Evolutionary conservation across 2,329 filamentous ascomycete genomes (phyloP), one percentile per base, ranked within the genome.

Genomic region (Aspergillus nomiae): DNA sequence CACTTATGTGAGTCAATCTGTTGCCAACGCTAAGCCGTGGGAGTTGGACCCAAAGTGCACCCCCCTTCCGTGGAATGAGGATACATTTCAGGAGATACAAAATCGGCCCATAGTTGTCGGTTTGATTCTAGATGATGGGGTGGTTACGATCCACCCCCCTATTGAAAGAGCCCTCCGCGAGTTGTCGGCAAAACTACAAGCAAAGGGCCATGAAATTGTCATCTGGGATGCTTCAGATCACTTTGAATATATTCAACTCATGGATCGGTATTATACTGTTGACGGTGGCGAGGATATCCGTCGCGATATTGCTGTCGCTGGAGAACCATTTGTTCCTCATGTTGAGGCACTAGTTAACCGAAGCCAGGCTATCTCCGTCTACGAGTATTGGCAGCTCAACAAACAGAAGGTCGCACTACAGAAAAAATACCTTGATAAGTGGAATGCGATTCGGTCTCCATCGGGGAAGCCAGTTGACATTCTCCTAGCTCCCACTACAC

Each of bases 321-420:
- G 87, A 1, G 88, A 90, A 60, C 87, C 87, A 0, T 83, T 82
- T 46, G 82, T 89, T 4, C 83, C 85, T 0, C 85, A 87, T 60
- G 86, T 90, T 0, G 80, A 88, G 68, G 80, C 77, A 0, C 78
- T 90, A 7, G 73, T 89, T 16, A 84, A 85, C 58, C 78, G 80
- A 0, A 84, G 80, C 2, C 67, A 80, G 12, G 71, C 86, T 0
- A 85, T 89, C 16, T 87, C 85, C 0, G 86, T 89, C 0, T 89
- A 86, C 62, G 80, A 87, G 5, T 90, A 90, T 74, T 90, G 87
- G 88, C 87, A 89, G 67, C 79, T 90, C 8, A 90, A 89, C 74
- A 85, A 79, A 63, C 79, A 81, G 30, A 90, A 89, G 69, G 61
- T 80, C 30, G 77, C 76, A 0, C 77, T 81, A 4, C 85, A 88